A percentile compares a stretch with the other conserved stretches of the same genome.
Conservation (phyloP, 371 early-diverging fungal species). For the Rhizopus delemar region DNA sequence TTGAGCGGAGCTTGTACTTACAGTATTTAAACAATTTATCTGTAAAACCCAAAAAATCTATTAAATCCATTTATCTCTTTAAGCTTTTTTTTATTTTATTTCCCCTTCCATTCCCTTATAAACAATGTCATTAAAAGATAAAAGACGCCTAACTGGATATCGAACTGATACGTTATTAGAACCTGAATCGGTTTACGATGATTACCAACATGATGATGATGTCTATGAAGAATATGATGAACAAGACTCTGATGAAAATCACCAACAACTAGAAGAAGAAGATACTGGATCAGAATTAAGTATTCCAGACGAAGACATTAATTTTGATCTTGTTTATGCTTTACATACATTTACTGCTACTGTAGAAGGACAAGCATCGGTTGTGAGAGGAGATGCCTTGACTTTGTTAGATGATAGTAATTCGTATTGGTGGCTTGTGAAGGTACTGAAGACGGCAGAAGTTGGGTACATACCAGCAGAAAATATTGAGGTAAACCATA, state of each 20-base stretch:
- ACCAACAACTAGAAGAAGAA: slow-evolving; percentile 25
- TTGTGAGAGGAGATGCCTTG: slow-evolving; percentile 86
- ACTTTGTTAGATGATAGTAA: slow-evolving; percentile 94
- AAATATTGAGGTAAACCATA: slow-evolving; percentile 79
- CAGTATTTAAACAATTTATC: too few relatives aligned
- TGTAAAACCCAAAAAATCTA: too few relatives aligned
- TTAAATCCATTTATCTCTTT: too few relatives aligned
- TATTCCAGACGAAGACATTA: slow-evolving; percentile 73
- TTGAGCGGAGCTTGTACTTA: too few relatives aligned
- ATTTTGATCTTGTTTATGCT: slow-evolving; percentile 85
- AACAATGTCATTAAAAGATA: slow-evolving; percentile 10
- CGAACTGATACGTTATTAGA: slow-evolving; percentile 11
- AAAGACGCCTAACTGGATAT: slow-evolving; percentile 29
- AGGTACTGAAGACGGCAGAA: slow-evolving; percentile 82
- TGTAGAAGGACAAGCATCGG: slow-evolving; percentile 93
- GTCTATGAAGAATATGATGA: slow-evolving; percentile 41
- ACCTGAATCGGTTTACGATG: slow-evolving; percentile 45
- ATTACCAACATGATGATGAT: slow-evolving; percentile 33
- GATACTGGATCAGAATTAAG: slow-evolving; percentile 58
- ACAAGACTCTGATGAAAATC: slow-evolving; percentile 41
- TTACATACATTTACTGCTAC: slow-evolving; percentile 93
- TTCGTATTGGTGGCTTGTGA: slow-evolving; percentile 97
- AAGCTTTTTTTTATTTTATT: not conserved
- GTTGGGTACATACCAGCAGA: slow-evolving; percentile 97
- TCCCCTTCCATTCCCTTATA: slow-evolving; percentile 1